These are phyloP conservation scores for Metarhizium humberi DNA, from an alignment of 2,329 filamentous ascomycete species.

Conservation along the genomic window DNA sequence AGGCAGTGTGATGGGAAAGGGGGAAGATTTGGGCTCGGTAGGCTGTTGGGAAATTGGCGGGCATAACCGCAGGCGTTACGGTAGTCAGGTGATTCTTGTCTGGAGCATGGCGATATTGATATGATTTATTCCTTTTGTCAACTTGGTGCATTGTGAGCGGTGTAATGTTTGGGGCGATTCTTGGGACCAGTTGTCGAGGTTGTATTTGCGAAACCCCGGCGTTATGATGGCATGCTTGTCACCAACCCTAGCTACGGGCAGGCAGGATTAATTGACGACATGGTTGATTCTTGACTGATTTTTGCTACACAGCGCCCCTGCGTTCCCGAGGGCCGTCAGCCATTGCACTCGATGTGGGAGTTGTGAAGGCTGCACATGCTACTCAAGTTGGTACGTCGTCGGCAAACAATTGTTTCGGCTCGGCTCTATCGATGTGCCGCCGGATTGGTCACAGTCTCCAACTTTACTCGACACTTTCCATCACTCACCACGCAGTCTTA, in stretches of 20 bases:
- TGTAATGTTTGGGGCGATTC: slow-evolving; percentile 1
- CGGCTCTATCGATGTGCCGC: too few relatives aligned
- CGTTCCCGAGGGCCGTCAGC: background rate
- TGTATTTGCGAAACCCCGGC: background rate
- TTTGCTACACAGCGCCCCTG: too few relatives aligned
- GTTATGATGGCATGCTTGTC: background rate
- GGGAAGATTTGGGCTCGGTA: background rate
- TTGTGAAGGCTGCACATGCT: too few relatives aligned
- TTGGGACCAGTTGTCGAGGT: background rate
- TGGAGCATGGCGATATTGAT: slow-evolving; percentile 24
- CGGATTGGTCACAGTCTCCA: too few relatives aligned
- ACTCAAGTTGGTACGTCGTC: too few relatives aligned
- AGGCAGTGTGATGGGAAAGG: background rate
- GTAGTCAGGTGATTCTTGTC: slow-evolving; percentile 18
- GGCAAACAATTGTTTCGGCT: too few relatives aligned
- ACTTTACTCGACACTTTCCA: too few relatives aligned
- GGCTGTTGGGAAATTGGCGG: slow-evolving; percentile 9
- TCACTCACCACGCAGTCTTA: too few relatives aligned
- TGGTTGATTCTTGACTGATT: background rate
- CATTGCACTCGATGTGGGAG: too few relatives aligned
- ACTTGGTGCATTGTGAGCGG: slow-evolving; percentile 1
- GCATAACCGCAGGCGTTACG: slow-evolving; percentile 18
- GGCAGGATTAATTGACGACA: background rate
- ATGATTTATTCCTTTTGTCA: slow-evolving; percentile 15
- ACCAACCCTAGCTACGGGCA: background rate